Evolutionary conservation across 2,329 filamentous ascomycete genomes (phyloP), one percentile per base, ranked within the genome.

Genomic region (Sclerotinia subarctica): DNA sequence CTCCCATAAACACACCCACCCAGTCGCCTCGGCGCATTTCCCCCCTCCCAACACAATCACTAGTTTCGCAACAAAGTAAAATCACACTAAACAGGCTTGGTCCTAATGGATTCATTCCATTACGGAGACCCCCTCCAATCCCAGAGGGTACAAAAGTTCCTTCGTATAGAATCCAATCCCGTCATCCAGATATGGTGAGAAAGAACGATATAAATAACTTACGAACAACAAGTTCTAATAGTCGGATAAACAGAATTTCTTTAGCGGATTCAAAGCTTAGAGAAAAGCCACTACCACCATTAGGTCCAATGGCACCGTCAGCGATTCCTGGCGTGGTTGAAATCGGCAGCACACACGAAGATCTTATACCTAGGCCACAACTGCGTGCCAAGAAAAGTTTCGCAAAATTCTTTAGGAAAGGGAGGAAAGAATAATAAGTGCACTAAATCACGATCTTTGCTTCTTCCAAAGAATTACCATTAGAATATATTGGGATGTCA

Each of bases 41-140:
- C 26, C 53, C 56, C 0, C n/a, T 62, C 21, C 46, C 17, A 29
- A 53, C 38, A n/a, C 24, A 62, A 47, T 53, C 47, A 15, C 26
- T 26, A 32, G 46, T 62, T 29, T 49, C 44, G 6, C 66, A 56
- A 32, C 49, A 46, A 67, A 38, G 24, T 13, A 58, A 67, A 35
- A 52, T 44, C 26, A 53, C 57, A 35, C 47, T 57, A 5, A 67
- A 63, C 44, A 32, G 35, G 35, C 63, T 67, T n/a, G 65, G 65
- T 6, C 66, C 66, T 11, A 64, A 21, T 26, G 66, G 66, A 17
- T 68, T 64, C 35, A 68, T 65, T 19, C 66, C 66, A 8, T 68
- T 62, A 17, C 67, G 67, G 47, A 54, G 51, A 26, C 62, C 67
- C 21, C 67, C 67, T n/a, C 67, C 67, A 42, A 66, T 68, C 29